These are phyloP conservation scores for Triadica sebifera DNA, from an alignment of 345 rosid genomes.

Conservation along the genomic window DNA sequence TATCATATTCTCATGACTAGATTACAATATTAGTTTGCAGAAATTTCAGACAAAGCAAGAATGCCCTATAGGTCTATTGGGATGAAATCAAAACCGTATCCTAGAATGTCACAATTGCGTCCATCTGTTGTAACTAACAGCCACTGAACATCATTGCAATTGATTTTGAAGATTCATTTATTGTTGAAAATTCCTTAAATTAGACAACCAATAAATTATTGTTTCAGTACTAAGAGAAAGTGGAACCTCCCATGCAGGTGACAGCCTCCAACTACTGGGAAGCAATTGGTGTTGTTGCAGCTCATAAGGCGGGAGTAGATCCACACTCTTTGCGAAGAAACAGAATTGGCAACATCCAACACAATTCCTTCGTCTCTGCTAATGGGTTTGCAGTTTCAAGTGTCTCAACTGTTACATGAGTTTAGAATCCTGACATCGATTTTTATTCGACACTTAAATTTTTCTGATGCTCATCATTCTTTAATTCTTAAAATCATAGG, in stretches of 20 bases:
- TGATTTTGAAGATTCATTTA: neutral
- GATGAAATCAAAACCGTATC: neutral
- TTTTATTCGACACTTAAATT: neutral
- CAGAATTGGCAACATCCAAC: conserved; percentile 36
- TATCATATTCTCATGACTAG: neutral
- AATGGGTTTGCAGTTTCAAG: conserved; percentile 36
- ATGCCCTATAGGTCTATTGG: neutral
- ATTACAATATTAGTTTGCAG: neutral
- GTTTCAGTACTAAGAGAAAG: neutral
- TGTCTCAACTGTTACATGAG: conserved; percentile 16
- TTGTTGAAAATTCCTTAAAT: neutral
- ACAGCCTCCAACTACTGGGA: conserved; percentile 66
- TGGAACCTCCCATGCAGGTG: conserved; percentile 41
- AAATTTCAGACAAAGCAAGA: neutral
- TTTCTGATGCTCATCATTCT: conserved; percentile 3
- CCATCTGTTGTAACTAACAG: neutral
- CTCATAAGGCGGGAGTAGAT: conserved; percentile 59
- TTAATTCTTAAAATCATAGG: neutral
- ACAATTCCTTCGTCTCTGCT: conserved; percentile 15
- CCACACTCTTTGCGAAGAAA: conserved; percentile 50
- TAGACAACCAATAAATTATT: neutral
- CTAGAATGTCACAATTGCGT: neutral
- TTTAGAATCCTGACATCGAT: neutral
- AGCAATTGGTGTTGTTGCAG: conserved; percentile 65
- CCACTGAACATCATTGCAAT: neutral